phyloP scores from a whole-genome alignment of 1,284 basidiomycete genomes.

The Sphagnurus paluster region DNA sequence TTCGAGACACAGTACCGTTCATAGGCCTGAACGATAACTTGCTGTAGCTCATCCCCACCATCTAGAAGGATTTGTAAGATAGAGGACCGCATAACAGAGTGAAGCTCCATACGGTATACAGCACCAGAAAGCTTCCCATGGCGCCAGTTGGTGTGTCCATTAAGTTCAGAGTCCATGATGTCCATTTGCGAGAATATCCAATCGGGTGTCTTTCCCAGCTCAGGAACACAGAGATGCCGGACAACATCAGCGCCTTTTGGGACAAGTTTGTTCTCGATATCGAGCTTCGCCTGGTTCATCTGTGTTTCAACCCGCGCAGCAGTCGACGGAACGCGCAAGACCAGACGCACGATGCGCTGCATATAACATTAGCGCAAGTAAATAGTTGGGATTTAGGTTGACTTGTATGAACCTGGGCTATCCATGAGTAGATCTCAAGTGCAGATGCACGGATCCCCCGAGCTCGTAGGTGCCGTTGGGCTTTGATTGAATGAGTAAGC shows the following conservation, averaged over 20 bases:
- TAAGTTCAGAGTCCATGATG: conserved; percentile 67
- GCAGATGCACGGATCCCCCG: conserved; percentile 57
- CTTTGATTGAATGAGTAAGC: conserved; percentile 48
- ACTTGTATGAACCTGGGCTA: conserved; percentile 47
- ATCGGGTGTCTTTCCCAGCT: conserved; percentile 65
- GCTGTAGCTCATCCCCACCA: conserved; percentile 81
- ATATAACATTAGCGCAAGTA: background rate
- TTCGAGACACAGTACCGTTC: conserved; percentile 80
- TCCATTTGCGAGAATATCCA: conserved; percentile 83
- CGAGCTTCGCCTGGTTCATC: conserved; percentile 64
- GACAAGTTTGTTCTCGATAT: conserved; percentile 71
- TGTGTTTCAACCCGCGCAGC: conserved; percentile 68
- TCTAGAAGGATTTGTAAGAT: conserved; percentile 42
- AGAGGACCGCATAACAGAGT: background rate
- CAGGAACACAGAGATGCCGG: conserved; percentile 68
- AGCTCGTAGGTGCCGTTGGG: conserved; percentile 73
- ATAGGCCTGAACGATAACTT: conserved; percentile 70
- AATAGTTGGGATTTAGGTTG: background rate
- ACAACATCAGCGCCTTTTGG: conserved; percentile 61
- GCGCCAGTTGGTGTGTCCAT: conserved; percentile 57
- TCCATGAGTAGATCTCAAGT: conserved; percentile 58
- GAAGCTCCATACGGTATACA: conserved; percentile 74
- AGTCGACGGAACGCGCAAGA: conserved; percentile 70
- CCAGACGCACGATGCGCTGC: conserved; percentile 61
- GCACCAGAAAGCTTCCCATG: conserved; percentile 84